phyloP scores from a whole-genome alignment of 495 filamentous ascomycete genomes.

The Hypoxylon perforatum region DNA sequence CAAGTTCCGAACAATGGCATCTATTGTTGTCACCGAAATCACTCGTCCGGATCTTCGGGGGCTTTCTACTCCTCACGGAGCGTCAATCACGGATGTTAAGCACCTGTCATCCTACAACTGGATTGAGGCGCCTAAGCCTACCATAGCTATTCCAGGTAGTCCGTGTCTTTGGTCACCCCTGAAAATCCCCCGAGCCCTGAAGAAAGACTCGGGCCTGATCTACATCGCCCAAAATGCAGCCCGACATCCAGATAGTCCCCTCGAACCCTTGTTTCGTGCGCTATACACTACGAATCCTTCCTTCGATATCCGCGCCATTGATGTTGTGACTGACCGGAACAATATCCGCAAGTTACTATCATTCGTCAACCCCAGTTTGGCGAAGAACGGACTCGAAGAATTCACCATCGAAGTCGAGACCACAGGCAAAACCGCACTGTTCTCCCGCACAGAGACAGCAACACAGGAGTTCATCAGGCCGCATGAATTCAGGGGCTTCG shows the following conservation, averaged over 20 bases:
- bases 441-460: conserved; percentile 52
- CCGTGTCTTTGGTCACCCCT: conserved; percentile 55
- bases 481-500: conserved; percentile 56
- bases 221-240: conserved; percentile 59
- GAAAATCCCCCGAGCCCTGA: conserved; percentile 28
- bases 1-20: no score
- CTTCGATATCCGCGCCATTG: conserved; percentile 54
- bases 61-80: conserved; percentile 27
- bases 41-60: conserved; percentile 36
- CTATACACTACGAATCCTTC: conserved; percentile 55
- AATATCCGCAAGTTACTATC: conserved; percentile 64
- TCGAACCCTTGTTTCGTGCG: conserved; percentile 64
- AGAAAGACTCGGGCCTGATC: conserved; percentile 52
- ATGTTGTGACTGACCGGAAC: conserved; percentile 64
- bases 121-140: conserved; percentile 52
- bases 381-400: conserved; percentile 40
- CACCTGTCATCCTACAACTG: conserved; percentile 64
- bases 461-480: conserved; percentile 45
- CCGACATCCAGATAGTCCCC: conserved; percentile 54
- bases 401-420: conserved; percentile 62
- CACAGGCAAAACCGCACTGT: conserved; percentile 53
- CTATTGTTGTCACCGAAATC: no score
- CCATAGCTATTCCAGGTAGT: conserved; percentile 54
- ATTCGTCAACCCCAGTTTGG: conserved; percentile 53
- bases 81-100: conserved; percentile 52